Conservation (phyloP, 805 yeast species). For the Ogataea nakhonphanomensis region DNA sequence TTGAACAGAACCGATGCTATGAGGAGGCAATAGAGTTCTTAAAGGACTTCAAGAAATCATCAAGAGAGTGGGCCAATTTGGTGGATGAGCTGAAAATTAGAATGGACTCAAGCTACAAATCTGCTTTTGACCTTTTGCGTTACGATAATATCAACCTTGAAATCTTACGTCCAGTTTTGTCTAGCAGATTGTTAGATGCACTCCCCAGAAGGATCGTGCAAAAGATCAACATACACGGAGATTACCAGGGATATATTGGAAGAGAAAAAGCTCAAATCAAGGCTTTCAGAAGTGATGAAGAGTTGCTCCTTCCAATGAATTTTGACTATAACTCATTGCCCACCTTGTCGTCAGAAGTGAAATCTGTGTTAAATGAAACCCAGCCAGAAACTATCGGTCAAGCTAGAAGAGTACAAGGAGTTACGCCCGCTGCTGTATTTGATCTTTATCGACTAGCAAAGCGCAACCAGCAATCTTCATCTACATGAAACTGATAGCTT, state of each 20-base stretch:
- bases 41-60: constrained; percentile 42
- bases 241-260: constrained; percentile 73
- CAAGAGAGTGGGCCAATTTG: constrained; percentile 59
- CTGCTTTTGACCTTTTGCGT: constrained; percentile 71
- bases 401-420: constrained; percentile 90
- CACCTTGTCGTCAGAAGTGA: constrained; percentile 75
- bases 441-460: constrained; percentile 62
- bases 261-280: constrained; percentile 68
- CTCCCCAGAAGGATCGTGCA: constrained; percentile 46
- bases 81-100: constrained; percentile 47
- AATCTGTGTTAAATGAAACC: constrained; percentile 61
- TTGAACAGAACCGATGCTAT: constrained; percentile 42
- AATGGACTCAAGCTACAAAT: constrained; percentile 49
- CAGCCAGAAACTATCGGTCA: constrained; percentile 92
- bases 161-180: constrained; percentile 36
- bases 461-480: constrained; percentile 13
- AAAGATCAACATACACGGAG: constrained; percentile 74
- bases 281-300: constrained; percentile 84
- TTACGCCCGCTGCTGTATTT: constrained; percentile 89
- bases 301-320: constrained; percentile 62
- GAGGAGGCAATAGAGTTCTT: constrained; percentile 45
- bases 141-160: constrained; percentile 42
- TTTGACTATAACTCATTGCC: constrained; percentile 58
- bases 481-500: background rate
- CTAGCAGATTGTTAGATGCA: constrained; percentile 20